Evolutionary conservation across 768 basidiomycete genomes (phyloP), one percentile per base, ranked within the genome.

Genomic region (Mycena belliarum): DNA sequence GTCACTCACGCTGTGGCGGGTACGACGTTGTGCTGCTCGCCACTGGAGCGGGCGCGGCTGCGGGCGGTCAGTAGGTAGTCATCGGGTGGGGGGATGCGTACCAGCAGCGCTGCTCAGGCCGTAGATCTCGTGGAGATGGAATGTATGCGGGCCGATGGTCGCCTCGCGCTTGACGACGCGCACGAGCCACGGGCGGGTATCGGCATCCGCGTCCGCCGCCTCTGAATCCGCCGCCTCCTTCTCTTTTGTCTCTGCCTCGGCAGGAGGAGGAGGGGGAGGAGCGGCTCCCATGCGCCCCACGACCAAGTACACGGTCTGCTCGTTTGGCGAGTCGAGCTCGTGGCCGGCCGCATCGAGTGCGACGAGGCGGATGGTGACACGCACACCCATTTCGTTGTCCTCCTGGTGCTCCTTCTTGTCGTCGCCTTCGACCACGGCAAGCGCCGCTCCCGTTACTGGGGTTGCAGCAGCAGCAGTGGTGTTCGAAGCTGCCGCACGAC

Each of bases 41-140:
- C 61, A 76, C 72, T 48, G 66, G 68, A 20, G 70, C 70, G 23
- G 73, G 71, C 20, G 29, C 46, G 20, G 65, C 55, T 10, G 73
- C 62, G 15, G 29, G 29, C 12, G 7, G 29, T 32, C 12, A 32
- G 29, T 32, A 18, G 76, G 65, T 18, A 23, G 12, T 77, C 61
- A 4, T 74, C 66, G 10, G 73, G 3, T 38, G 32, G 32, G 29
- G 18, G 29, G 44, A 46, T 7, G 20, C 24, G 72, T 60, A 5
- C 74, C 61, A 38, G 77, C 72, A 10, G 81, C 73, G 49, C 82
- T 73, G 8, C 91, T 86, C 6, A 98, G 82, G 46, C 95, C 95
- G 65, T 90, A 98, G 45, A 98, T 98, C 69, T 98, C 95, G 68
- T 96, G 94, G 28, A 98, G 78, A 52, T 95, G 89, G 85, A 98